These are phyloP conservation scores for Chaetomium fimeti DNA, from an alignment of 495 filamentous ascomycete genomes.

Conservation along the genomic window DNA sequence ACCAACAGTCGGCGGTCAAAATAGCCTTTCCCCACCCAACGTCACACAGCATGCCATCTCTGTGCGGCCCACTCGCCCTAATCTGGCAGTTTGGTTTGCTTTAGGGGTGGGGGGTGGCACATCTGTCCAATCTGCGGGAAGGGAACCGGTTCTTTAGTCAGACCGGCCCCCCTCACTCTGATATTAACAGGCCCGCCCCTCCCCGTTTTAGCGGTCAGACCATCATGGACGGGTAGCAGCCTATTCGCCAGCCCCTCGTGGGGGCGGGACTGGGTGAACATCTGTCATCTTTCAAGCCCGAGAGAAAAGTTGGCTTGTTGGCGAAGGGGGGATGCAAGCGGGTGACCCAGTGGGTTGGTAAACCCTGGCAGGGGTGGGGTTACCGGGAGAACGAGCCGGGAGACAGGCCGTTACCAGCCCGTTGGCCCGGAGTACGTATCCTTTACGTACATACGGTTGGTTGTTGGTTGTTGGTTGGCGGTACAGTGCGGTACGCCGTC, in stretches of 20 bases:
- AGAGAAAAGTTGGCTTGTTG: neutral
- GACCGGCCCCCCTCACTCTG: neutral
- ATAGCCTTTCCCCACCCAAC: constrained; percentile 12
- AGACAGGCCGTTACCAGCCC: neutral
- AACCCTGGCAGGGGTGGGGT: constrained; percentile 7
- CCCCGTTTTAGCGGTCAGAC: neutral
- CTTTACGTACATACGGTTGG: neutral
- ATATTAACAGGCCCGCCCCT: neutral
- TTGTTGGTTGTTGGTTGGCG: neutral
- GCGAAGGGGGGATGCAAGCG: neutral
- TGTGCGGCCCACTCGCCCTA: neutral
- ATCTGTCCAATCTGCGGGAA: neutral
- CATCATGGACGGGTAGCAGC: neutral
- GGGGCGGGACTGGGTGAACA: too few relatives aligned
- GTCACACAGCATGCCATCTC: constrained; percentile 15
- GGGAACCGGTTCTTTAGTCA: neutral
- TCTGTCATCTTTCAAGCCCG: too few relatives aligned
- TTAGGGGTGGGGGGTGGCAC: neutral
- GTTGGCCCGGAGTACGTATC: neutral
- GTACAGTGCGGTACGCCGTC: neutral
- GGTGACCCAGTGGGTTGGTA: constrained; percentile 8
- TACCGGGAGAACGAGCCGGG: neutral
- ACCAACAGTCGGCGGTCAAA: constrained; percentile 4
- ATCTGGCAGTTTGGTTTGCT: neutral
- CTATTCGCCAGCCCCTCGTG: neutral